phyloP scores from a whole-genome alignment of 2,329 filamentous ascomycete species.

The Chaetothyriales sp. region DNA sequence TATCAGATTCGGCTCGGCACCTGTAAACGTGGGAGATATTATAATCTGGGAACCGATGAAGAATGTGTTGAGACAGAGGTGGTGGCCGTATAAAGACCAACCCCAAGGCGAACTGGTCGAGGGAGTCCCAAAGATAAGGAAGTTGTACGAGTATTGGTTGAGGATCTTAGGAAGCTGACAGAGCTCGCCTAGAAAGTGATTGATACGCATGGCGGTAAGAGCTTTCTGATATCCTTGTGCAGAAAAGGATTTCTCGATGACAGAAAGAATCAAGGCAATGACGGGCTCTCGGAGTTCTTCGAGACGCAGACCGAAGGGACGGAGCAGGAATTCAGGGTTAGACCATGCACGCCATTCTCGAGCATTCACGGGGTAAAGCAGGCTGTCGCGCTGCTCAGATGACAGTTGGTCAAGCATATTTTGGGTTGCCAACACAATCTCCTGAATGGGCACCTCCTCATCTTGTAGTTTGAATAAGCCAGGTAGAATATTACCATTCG shows the following conservation, averaged over 20 bases:
- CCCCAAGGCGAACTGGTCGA: conserved; percentile 51
- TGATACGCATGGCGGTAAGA: conserved; percentile 55
- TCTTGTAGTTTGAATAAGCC: conserved; percentile 48
- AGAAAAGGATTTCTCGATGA: conserved; percentile 49
- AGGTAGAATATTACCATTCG: conserved; percentile 45
- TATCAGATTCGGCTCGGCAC: conserved; percentile 65
- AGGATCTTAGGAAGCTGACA: conserved; percentile 49
- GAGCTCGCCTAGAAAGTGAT: conserved; percentile 59
- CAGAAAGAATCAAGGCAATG: conserved; percentile 38
- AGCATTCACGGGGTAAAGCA: conserved; percentile 52
- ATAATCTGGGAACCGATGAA: conserved; percentile 52
- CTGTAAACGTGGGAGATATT: conserved; percentile 62
- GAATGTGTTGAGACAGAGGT: conserved; percentile 60
- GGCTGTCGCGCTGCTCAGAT: conserved; percentile 34
- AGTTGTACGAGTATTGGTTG: conserved; percentile 67
- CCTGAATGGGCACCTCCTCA: conserved; percentile 46
- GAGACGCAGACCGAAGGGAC: conserved; percentile 54
- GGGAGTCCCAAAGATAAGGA: conserved; percentile 54
- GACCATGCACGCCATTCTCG: conserved; percentile 58
- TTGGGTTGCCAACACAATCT: conserved; percentile 42
- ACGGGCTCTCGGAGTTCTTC: conserved; percentile 43
- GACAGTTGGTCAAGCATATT: conserved; percentile 35
- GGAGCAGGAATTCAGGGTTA: conserved; percentile 61
- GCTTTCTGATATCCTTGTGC: conserved; percentile 61
- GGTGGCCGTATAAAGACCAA: conserved; percentile 64